These are phyloP conservation scores for Microdochium trichocladiopsis DNA, from an alignment of 2,329 filamentous ascomycete species.

Conservation along the genomic window DNA sequence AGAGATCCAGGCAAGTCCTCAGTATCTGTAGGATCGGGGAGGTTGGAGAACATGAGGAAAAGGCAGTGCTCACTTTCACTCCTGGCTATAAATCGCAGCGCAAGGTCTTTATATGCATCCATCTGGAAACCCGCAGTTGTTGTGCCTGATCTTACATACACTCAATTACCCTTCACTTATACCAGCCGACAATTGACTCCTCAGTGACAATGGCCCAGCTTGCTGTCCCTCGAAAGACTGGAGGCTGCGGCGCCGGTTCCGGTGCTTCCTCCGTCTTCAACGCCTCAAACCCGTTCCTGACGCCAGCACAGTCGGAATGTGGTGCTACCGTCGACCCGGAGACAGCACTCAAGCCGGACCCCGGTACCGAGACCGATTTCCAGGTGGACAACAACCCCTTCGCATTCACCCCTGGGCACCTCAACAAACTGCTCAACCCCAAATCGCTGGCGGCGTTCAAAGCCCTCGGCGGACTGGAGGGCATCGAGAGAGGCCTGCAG, in stretches of 20 bases:
- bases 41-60: no score
- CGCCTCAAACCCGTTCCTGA: slow-evolving; percentile 22
- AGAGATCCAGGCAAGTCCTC: no score
- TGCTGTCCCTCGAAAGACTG: no score
- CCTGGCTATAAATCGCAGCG: no score
- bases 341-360: slow-evolving; percentile 58
- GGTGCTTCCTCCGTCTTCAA: slow-evolving; percentile 17
- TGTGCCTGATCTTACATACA: no score
- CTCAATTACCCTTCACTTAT: no score
- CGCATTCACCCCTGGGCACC: slow-evolving; percentile 65
- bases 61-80: no score
- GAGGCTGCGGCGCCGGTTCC: neutral
- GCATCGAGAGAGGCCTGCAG: slow-evolving; percentile 63
- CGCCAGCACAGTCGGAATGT: slow-evolving; percentile 19
- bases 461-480: slow-evolving; percentile 61
- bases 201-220: no score
- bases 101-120: no score
- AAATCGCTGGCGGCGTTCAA: slow-evolving; percentile 68
- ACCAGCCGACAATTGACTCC: no score
- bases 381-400: slow-evolving; percentile 63
- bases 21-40: no score
- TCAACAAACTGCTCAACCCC: slow-evolving; percentile 69
- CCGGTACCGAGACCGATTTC: slow-evolving; percentile 64
- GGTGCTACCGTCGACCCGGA: slow-evolving; percentile 18
- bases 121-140: no score